Evolutionary conservation across 768 basidiomycete species (phyloP).

Genomic region (Boletus subparvulus): DNA sequence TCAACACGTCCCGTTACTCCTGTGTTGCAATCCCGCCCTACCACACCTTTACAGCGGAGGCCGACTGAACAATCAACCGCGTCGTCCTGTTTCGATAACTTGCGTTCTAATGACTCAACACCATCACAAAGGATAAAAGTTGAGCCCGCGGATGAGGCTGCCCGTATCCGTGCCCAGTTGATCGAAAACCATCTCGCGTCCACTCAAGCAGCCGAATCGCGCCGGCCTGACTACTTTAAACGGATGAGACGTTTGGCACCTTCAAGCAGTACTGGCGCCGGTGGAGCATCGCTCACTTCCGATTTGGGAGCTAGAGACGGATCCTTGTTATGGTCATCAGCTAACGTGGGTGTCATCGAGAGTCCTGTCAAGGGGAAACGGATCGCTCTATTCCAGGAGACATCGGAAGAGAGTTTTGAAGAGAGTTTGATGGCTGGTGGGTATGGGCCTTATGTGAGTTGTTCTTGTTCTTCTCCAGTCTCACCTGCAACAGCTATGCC

Average conservation of each 20-base stretch:
- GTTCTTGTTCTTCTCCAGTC: not conserved
- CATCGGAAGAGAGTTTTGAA: constrained; percentile 81
- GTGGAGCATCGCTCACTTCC: constrained; percentile 6
- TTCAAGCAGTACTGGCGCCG: constrained; percentile 36
- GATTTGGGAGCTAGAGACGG: constrained; percentile 10
- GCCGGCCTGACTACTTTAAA: constrained; percentile 71
- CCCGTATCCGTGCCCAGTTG: constrained; percentile 55
- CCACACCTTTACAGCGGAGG: constrained; percentile 10
- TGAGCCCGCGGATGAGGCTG: constrained; percentile 53
- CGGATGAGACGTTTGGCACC: constrained; percentile 48
- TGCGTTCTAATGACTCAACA: not conserved
- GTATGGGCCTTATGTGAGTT: constrained; percentile 70
- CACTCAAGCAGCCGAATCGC: constrained; percentile 55
- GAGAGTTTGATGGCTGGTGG: constrained; percentile 83
- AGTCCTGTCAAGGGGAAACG: constrained; percentile 73
- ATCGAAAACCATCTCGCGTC: constrained; percentile 50
- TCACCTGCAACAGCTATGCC: not conserved
- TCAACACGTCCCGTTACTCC: constrained; percentile 19
- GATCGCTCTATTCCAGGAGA: constrained; percentile 76
- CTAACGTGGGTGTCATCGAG: constrained; percentile 59
- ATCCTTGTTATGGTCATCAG: constrained; percentile 23
- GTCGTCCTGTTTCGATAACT: not conserved
- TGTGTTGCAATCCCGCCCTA: constrained; percentile 9
- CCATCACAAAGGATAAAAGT: constrained; percentile 5
- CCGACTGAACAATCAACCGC: not conserved